Evolutionary conservation across 2,329 filamentous ascomycete genomes (phyloP).

Genomic region (Penicillium nordicum): DNA sequence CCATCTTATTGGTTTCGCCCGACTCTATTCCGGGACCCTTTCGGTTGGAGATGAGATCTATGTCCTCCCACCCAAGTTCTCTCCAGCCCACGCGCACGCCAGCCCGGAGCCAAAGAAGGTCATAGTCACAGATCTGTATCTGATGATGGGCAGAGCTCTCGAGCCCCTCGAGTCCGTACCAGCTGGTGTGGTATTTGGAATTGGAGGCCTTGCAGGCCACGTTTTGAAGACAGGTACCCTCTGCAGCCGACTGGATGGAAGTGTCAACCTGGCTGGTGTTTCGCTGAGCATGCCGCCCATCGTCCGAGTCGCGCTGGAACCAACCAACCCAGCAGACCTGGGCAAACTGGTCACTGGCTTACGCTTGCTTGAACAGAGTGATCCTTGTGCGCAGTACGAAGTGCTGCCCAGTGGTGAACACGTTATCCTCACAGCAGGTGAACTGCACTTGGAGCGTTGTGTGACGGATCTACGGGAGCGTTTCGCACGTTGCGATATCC

Average conservation of each 20-base stretch:
- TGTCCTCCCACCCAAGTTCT: conserved; percentile 89
- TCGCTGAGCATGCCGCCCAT: conserved; percentile 80
- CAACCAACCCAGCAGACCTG: conserved; percentile 81
- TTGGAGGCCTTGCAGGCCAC: conserved; percentile 85
- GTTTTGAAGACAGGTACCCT: conserved; percentile 95
- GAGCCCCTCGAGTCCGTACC: conserved; percentile 81
- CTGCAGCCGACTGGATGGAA: conserved; percentile 80
- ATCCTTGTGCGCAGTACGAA: conserved; percentile 94
- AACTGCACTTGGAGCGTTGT: conserved; percentile 90
- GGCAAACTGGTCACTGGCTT: conserved; percentile 93
- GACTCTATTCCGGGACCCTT: conserved; percentile 86
- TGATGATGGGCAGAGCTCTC: conserved; percentile 89
- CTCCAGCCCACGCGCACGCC: conserved; percentile 70
- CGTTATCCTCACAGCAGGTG: conserved; percentile 88
- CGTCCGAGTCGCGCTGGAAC: conserved; percentile 92
- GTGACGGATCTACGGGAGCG: conserved; percentile 88
- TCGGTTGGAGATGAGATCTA: conserved; percentile 88
- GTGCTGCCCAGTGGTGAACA: conserved; percentile 91
- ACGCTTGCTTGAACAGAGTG: conserved; percentile 83
- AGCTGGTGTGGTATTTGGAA: conserved; percentile 91
- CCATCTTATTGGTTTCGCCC: conserved; percentile 88
- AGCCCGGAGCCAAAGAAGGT: conserved; percentile 74
- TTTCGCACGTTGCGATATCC: conserved; percentile 91
- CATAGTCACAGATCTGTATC: conserved; percentile 81
- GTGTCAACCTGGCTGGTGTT: conserved; percentile 86